Conservation (phyloP, 768 basidiomycete genomes). For the Postia placenta region DNA sequence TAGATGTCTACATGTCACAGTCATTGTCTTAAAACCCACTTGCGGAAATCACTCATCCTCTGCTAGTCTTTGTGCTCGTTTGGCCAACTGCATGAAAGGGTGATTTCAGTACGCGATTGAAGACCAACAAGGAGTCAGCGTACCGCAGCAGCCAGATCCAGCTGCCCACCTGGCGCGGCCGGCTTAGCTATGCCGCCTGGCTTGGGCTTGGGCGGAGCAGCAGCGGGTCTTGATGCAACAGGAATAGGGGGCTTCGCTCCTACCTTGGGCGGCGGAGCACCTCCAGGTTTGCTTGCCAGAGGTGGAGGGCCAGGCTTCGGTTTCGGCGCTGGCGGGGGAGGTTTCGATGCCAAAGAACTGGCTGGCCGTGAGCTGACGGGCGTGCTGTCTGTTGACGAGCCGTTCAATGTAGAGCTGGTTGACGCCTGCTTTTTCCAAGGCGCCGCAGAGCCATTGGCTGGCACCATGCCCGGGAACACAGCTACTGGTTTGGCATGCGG, state of each 20-base stretch:
- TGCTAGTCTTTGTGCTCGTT: conserved; percentile 62
- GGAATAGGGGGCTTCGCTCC: conserved; percentile 61
- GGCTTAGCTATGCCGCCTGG: conserved; percentile 35
- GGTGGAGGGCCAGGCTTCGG: conserved; percentile 59
- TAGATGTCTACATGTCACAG: neutral
- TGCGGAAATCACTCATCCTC: neutral
- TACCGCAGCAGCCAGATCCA: conserved; percentile 79
- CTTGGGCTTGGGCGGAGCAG: conserved; percentile 31
- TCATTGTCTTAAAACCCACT: neutral
- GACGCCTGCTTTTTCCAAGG: conserved; percentile 58
- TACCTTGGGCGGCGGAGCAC: conserved; percentile 31
- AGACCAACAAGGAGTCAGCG: neutral
- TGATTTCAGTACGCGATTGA: neutral
- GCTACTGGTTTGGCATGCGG: conserved; percentile 71
- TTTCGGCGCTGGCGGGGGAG: conserved; percentile 57
- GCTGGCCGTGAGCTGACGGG: conserved; percentile 45
- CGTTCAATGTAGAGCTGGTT: conserved; percentile 14
- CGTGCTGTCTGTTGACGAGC: conserved; percentile 29
- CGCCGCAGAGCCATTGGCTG: conserved; percentile 60
- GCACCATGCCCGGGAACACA: conserved; percentile 73
- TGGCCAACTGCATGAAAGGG: conserved; percentile 52
- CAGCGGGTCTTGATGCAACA: conserved; percentile 44
- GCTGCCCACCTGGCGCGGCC: conserved; percentile 48
- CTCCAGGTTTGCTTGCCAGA: conserved; percentile 46
- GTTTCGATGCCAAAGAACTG: conserved; percentile 43